Conservation (phyloP, 805 yeast genomes). For the Cyberlindnera samutprakarnensis region DNA sequence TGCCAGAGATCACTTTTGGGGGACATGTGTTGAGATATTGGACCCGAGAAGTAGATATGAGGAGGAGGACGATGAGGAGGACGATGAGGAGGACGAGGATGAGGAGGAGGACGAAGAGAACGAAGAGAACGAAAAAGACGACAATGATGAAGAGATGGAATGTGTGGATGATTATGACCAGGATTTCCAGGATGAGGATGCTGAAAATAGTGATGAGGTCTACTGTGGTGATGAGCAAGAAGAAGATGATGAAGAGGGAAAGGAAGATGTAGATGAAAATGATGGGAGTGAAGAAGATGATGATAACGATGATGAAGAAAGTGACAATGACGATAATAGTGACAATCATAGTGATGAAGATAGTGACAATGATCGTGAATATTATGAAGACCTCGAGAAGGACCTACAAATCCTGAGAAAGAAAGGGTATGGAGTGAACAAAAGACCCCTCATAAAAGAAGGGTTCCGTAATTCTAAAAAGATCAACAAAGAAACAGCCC, state of each 20-base stretch:
- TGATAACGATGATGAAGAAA: background rate
- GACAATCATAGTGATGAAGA: too few species aligned
- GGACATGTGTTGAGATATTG: conserved; percentile 32
- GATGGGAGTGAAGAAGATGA: conserved; percentile 6
- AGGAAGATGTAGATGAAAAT: conserved; percentile 8
- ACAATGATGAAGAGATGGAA: conserved; percentile 7
- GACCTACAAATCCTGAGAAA: too few species aligned
- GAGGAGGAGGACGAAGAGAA: conserved; percentile 11
- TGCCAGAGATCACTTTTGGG: conserved; percentile 41
- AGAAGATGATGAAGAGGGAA: conserved; percentile 14
- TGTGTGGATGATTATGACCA: conserved; percentile 20
- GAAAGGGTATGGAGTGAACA: too few species aligned
- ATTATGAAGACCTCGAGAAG: too few species aligned
- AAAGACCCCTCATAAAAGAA: too few species aligned
- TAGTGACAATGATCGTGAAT: too few species aligned
- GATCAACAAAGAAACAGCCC: too few species aligned
- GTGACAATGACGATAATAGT: too few species aligned
- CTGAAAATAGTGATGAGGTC: conserved; percentile 15
- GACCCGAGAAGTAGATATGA: background rate
- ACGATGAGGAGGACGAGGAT: conserved; percentile 5
- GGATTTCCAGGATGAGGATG: conserved; percentile 21
- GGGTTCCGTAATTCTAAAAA: too few species aligned
- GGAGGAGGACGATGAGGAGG: conserved; percentile 5
- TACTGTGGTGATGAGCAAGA: conserved; percentile 16
- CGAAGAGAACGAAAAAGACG: conserved; percentile 6